Evolutionary conservation across 129 eudicot species (phyloP).

Genomic region (Sambucus nigra): DNA sequence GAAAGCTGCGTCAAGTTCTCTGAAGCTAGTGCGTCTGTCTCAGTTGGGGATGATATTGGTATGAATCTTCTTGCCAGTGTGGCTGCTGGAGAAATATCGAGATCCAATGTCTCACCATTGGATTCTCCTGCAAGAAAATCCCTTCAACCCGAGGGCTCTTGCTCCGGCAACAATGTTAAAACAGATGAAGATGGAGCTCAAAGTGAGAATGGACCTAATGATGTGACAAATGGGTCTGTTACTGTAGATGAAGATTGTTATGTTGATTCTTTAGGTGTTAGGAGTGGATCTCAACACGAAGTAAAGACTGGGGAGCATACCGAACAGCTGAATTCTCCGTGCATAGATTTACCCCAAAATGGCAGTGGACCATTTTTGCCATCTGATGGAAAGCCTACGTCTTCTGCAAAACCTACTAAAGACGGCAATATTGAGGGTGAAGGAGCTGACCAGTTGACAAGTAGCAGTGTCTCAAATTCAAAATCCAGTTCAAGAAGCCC

Average conservation of each 20-base stretch:
- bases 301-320: not conserved
- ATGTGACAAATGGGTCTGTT: conserved; percentile 23
- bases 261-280: no score
- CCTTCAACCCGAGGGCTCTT: conserved; percentile 34
- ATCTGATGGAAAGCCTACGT: conserved; percentile 16
- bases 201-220: conserved; percentile 23
- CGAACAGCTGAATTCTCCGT: conserved; percentile 8
- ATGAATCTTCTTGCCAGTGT: conserved; percentile 96
- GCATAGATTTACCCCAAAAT: not conserved
- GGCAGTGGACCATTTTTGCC: conserved; percentile 4
- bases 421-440: conserved; percentile 10
- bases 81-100: conserved; percentile 87
- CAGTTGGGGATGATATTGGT: conserved; percentile 67
- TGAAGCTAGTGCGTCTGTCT: conserved; percentile 46
- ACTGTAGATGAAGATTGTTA: conserved; percentile 14
- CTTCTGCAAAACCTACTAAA: conserved; percentile 7
- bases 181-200: conserved; percentile 20
- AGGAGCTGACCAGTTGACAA: conserved; percentile 13
- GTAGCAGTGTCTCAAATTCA: conserved; percentile 7
- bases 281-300: no score
- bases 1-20: conserved; percentile 86
- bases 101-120: conserved; percentile 48
- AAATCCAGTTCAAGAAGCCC: conserved; percentile 10
- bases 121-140: conserved; percentile 39
- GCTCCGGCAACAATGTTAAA: conserved; percentile 27